Evolutionary conservation across 805 yeast genomes (phyloP), one percentile per base, ranked within the genome.

Genomic region (Teunomyces funiuensis): DNA sequence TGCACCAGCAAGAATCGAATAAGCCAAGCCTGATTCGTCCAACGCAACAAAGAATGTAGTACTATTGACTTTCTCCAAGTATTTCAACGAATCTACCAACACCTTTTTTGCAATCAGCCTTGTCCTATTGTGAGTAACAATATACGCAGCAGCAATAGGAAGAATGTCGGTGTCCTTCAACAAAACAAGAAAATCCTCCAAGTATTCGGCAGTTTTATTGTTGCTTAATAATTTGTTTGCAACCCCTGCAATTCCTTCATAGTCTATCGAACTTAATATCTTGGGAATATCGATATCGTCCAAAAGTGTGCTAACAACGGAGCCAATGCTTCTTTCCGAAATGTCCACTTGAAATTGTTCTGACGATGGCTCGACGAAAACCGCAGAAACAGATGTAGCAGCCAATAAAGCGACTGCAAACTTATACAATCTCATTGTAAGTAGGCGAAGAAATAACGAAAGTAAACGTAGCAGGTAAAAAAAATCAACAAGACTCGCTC

Each of bases 21-120:
- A 62, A 10, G 55, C 60, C 44, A 62, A 58, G 2, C 61, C 61
- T 16, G 66, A 61, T 28, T 53, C 44, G 41, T 60, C 63, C 40
- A 62, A 57, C 5, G 64, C 65, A 37, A 50, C 54, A 37, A 55
- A 61, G 16, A 63, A 42, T 7, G 52, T 40, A 19, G 65, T 61
- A 16, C 58, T 43, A 44, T 63, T 55, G 40, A 52, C 40, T 6
- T 40, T 31, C 10, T 42, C 46, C 15, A 47, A 47, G 31, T 46
- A 28, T 7, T 30, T 28, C 33, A 57, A 45, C 10, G 51, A 46
- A 15, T 48, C 49, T 26, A 43, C 47, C 27, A 60, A 46, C 2
- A 52, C 38, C 5, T 33, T 42, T n/a, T 43, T 40, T 13, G 53
- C 51, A 33, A 61, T 41, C 1, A 39, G 20, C 41, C 50, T 46